phyloP scores from a whole-genome alignment of 306 rosid species.

The Hippophae rhamnoides region DNA sequence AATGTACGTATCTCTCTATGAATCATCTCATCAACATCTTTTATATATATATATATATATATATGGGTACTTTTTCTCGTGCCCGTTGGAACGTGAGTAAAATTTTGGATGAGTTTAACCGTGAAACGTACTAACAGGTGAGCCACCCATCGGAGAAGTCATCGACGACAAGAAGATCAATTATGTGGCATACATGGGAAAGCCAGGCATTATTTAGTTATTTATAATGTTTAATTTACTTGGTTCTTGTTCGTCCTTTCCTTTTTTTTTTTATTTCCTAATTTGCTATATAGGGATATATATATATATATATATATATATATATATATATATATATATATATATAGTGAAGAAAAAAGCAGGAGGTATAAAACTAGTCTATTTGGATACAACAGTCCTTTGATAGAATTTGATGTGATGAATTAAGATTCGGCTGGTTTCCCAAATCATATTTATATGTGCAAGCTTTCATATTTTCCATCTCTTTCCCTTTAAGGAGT shows the following conservation, averaged over 20 bases:
- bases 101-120: no score
- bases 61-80: not conserved
- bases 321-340: no score
- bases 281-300: no score
- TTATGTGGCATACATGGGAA: slow-evolving; percentile 59
- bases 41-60: no score
- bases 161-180: slow-evolving; percentile 6
- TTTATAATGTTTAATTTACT: slow-evolving; percentile 22
- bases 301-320: no score
- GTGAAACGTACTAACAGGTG: no score
- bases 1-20: no score
- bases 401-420: not conserved
- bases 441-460: slow-evolving; percentile 1
- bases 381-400: slow-evolving; percentile 10
- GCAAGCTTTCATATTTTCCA: no score
- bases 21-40: no score
- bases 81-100: slow-evolving; percentile 14
- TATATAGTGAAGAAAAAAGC: no score
- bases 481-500: no score
- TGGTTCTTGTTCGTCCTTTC: slow-evolving; percentile 5
- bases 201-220: slow-evolving; percentile 61
- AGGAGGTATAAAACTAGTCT: not conserved
- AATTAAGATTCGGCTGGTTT: slow-evolving; percentile 46
- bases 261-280: not conserved
- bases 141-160: slow-evolving; percentile 21